Evolutionary conservation across 208 protist species (phyloP).

Genomic region (Acanthamoeba sp.): DNA sequence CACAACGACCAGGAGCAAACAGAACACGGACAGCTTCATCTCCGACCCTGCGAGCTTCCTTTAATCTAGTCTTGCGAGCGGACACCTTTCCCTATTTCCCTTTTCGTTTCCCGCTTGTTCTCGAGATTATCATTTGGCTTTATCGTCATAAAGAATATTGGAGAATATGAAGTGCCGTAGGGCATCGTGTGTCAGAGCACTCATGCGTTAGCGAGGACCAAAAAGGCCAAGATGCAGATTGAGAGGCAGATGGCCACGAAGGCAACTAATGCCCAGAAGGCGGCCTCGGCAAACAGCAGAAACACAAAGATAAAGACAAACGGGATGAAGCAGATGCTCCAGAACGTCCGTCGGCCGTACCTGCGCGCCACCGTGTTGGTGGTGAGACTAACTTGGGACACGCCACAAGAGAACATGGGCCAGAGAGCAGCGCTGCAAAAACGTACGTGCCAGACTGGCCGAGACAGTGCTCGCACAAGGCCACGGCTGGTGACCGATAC

Average conservation of each 20-base stretch:
- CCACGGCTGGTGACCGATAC: not conserved
- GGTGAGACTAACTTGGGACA: too few relatives aligned
- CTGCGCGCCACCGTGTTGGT: not conserved
- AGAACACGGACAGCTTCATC: not conserved
- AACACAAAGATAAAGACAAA: not conserved
- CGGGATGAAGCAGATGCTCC: slow-evolving; percentile 45
- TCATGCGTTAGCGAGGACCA: too few relatives aligned
- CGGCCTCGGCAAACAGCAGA: slow-evolving; percentile 31
- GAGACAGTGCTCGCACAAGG: too few relatives aligned
- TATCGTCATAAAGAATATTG: too few relatives aligned
- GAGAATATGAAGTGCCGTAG: too few relatives aligned
- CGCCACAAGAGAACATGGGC: too few relatives aligned
- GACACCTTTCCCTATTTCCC: not conserved
- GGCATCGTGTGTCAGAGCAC: too few relatives aligned
- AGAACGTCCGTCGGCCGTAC: not conserved
- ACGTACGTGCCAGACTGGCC: not conserved
- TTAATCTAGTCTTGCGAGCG: too few relatives aligned
- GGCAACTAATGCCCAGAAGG: slow-evolving; percentile 11
- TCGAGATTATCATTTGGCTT: too few relatives aligned
- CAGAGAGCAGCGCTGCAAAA: not conserved
- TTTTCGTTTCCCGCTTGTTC: not conserved
- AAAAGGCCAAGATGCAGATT: not conserved
- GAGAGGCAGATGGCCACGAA: not conserved
- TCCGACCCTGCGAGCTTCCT: not conserved
- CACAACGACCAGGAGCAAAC: not conserved